Evolutionary conservation across 805 yeast species (phyloP), one percentile per base, ranked within the genome.

Genomic region (Ogataea ramenticola): DNA sequence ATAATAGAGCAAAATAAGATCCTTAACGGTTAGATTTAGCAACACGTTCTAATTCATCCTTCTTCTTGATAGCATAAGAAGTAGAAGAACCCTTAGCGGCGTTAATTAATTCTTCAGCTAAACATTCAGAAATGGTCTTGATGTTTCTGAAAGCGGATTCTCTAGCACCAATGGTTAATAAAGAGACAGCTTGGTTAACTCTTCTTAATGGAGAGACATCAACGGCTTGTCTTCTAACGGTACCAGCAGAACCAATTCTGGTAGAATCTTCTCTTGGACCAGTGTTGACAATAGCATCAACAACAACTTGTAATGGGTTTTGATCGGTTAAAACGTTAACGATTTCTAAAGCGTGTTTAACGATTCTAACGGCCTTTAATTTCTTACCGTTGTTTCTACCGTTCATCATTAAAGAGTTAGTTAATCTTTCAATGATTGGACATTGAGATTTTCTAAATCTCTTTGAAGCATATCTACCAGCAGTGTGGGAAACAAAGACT

Each of bases 301-400:
- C 97, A 67, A 93, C 79, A 68, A 93, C 96, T 81, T 93, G 99
- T 74, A 93, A 74, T 70, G 99, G 99, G 96, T 93, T 93, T 76
- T 83, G 95, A 75, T 91, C 99, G 64, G 99, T 89, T 70, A 95
- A 82, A 60, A 93, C 90, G 82, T 83, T 71, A 75, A 93, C 82
- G 81, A 93, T 93, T 76, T 93, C 99, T 70, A 93, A 79, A 64
- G 99, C 91, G 83, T 93, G 99, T 82, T 95, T 87, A 74, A 93
- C 89, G 72, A 93, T 93, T 86, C 98, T 90, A 64, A 93, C 98
- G 65, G 99, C 99, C 86, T 91, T 90, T 75, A 95, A 87, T 81
- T 93, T 93, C 85, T 93, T 93, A 84, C 99, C 99, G 86, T 95
- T 93, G 95, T 93, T 93, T 82, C 98, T 91, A 81, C 99, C 99